Evolutionary conservation across 2,329 filamentous ascomycete genomes (phyloP).

Genomic region (Botrytis elliptica): DNA sequence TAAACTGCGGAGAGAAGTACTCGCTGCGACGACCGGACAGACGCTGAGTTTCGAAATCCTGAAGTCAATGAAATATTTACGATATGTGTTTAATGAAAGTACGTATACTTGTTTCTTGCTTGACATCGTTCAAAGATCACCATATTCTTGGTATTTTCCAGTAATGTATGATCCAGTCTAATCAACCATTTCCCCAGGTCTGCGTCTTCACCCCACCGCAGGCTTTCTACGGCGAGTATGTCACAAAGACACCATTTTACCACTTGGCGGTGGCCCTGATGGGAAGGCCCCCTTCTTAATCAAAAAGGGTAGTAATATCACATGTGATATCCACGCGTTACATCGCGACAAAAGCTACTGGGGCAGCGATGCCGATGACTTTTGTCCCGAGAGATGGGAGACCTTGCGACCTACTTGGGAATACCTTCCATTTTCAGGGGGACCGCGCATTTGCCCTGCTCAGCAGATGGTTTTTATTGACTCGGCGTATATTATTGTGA

Average conservation of each 20-base stretch:
- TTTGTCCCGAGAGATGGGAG: neutral
- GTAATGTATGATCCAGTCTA: neutral
- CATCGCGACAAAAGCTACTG: neutral
- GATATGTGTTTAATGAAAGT: neutral
- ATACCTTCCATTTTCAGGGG: neutral
- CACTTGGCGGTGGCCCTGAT: neutral
- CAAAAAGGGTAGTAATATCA: neutral
- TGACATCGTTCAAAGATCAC: neutral
- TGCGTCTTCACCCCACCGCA: neutral
- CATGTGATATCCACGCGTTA: neutral
- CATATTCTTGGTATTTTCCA: neutral
- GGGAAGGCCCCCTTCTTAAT: neutral
- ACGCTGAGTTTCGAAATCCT: neutral
- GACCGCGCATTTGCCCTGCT: neutral
- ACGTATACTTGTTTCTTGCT: neutral
- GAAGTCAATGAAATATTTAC: neutral
- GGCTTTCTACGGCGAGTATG: neutral
- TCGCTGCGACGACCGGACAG: neutral
- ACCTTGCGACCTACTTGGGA: neutral
- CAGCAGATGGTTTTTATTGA: neutral
- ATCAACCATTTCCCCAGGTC: neutral
- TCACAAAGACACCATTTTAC: neutral
- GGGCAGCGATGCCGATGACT: conserved; percentile 41
- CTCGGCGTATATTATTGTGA: neutral
- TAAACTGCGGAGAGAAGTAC: neutral